These are phyloP conservation scores for Zymoseptoria crescenta DNA, from an alignment of 2,329 filamentous ascomycete genomes.

Conservation along the genomic window DNA sequence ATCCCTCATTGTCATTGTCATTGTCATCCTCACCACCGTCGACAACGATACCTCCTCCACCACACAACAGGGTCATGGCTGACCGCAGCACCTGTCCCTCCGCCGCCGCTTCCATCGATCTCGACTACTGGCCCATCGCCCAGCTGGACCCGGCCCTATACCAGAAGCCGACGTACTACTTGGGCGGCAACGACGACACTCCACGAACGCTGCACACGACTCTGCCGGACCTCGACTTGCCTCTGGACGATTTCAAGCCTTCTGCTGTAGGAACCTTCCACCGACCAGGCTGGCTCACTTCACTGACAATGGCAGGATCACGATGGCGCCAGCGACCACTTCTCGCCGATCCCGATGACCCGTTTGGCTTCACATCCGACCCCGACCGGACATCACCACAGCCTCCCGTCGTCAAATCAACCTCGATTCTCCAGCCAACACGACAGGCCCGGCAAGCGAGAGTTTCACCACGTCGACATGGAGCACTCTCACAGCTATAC, in stretches of 20 bases:
- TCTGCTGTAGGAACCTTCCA: conserved; percentile 17
- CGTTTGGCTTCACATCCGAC: conserved; percentile 2
- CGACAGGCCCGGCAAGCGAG: conserved; percentile 21
- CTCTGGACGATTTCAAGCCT: conserved; percentile 5
- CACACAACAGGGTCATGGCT: not conserved
- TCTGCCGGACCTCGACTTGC: conserved; percentile 3
- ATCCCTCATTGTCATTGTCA: not conserved
- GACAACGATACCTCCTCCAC: not conserved
- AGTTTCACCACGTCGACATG: conserved; percentile 18
- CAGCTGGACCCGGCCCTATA: not conserved
- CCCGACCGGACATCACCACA: not conserved
- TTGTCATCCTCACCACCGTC: not conserved
- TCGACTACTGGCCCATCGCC: not conserved
- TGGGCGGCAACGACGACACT: not conserved
- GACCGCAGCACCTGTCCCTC: not conserved
- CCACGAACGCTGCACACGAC: conserved; percentile 13
- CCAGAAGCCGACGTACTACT: not conserved
- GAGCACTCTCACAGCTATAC: conserved; percentile 17
- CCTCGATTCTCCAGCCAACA: conserved; percentile 8
- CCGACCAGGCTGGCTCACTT: conserved; percentile 8
- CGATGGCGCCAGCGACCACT: conserved; percentile 7
- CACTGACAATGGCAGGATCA: conserved; percentile 17
- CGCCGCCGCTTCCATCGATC: not conserved
- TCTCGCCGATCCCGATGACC: conserved; percentile 10
- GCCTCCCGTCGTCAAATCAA: conserved; percentile 1